Evolutionary conservation across 257 asterid species (phyloP), one percentile per base, ranked within the genome.

Genomic region (Coffea eugenioides): DNA sequence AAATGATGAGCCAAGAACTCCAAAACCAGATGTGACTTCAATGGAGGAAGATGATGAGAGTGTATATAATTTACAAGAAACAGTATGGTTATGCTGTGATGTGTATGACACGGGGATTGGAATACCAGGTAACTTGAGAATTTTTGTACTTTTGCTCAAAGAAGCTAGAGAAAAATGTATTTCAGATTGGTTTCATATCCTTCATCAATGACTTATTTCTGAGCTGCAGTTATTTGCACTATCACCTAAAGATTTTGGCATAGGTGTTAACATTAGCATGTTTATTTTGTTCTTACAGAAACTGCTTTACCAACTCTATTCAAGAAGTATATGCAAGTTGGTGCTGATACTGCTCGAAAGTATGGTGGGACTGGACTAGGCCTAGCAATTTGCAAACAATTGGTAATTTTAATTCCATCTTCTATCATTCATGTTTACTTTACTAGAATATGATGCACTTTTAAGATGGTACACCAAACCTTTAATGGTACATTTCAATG

Each of bases 301-400:
- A 87, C 86, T 69, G 97, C 97, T 80, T 87, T 90, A 69, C 90
- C 96, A 3, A 90, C 91, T 77, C 83, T 94, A n/a, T 94, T 94
- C 82, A 94, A 92, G 93, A 94, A 90, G 81, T 94, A 91, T 91
- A 94, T 94, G 98, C 98, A 94, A 94, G 97, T 78, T 77, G 96
- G 94, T 45, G 89, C 95, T 18, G 98, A 94, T 79, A 92, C 98
- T 74, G 98, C 97, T 74, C 85, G 98, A 25, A 94, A 94, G 86
- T 94, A 94, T 80, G 98, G 98, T 18, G 98, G 98, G 71, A 94
- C 98, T 3, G 98, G 98, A 81, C 86, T 92, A 68, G 98, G 98
- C 85, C 92, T 94, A 12, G 98, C 98, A 67, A 94, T 92, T 76
- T 92, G 98, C 81, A 94, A 94, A 82, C 97, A 94, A 66, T 76